These are phyloP conservation scores for Fusarium pseudograminearum DNA, from an alignment of 2,329 filamentous ascomycete genomes.

Conservation along the genomic window DNA sequence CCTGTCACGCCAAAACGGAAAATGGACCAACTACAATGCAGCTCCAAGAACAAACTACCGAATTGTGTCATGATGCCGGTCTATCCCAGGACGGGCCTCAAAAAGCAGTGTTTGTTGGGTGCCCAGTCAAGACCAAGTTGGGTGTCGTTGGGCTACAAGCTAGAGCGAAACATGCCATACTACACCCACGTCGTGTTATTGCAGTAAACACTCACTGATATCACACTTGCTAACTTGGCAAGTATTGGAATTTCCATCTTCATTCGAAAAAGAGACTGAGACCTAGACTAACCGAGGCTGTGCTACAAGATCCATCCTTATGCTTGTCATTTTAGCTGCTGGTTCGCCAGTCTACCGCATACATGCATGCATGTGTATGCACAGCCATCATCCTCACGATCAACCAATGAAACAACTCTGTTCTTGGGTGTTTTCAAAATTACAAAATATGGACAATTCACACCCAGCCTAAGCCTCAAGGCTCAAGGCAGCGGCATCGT, in stretches of 20 bases:
- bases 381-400: constrained; percentile 22
- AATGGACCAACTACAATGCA: constrained; percentile 26
- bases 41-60: constrained; percentile 7
- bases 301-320: constrained; percentile 12
- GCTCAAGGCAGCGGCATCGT: constrained; percentile 26
- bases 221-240: neutral
- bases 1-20: constrained; percentile 30
- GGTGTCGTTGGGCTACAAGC: constrained; percentile 39
- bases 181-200: neutral
- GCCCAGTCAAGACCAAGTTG: constrained; percentile 33
- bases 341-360: constrained; percentile 21
- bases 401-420: constrained; percentile 22
- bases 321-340: constrained; percentile 24
- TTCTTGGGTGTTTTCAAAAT: constrained; percentile 15
- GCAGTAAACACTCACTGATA: neutral
- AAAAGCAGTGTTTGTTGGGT: constrained; percentile 35
- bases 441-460: constrained; percentile 28
- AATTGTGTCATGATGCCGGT: constrained; percentile 10
- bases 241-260: constrained; percentile 40
- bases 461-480: constrained; percentile 10
- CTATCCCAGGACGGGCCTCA: constrained; percentile 33
- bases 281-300: constrained; percentile 27
- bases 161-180: constrained; percentile 13
- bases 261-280: constrained; percentile 5
- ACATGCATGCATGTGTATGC: constrained; percentile 4